Evolutionary conservation across 352 stramenopile species (phyloP).

Genomic region (Globisporangium nunn): DNA sequence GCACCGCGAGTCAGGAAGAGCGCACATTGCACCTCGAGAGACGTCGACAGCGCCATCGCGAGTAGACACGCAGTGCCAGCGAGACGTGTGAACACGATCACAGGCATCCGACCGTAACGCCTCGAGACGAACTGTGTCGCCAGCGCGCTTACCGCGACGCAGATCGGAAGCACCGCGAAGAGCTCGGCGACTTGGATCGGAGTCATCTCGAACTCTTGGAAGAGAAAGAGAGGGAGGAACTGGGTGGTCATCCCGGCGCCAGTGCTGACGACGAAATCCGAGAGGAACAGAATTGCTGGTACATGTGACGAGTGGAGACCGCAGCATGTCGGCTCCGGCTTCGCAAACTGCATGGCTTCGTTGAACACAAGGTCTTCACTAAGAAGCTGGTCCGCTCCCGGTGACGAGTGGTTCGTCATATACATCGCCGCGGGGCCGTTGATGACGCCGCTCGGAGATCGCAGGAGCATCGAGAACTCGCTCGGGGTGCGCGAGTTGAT

Average conservation of each 20-base stretch:
- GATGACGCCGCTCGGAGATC: constrained; percentile 5
- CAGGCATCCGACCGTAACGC: constrained; percentile 35
- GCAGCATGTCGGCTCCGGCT: constrained; percentile 17
- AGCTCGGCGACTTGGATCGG: constrained; percentile 49
- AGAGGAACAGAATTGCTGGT: constrained; percentile 50
- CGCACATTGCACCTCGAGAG: constrained; percentile 24
- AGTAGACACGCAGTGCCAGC: constrained; percentile 35
- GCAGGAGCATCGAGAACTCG: constrained; percentile 29
- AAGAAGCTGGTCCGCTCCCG: background rate
- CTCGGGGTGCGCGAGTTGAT: constrained; percentile 13
- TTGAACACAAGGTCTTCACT: constrained; percentile 15
- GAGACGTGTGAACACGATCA: constrained; percentile 38
- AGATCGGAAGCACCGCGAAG: constrained; percentile 45
- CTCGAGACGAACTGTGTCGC: constrained; percentile 35
- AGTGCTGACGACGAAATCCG: constrained; percentile 68
- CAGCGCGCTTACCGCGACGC: constrained; percentile 33
- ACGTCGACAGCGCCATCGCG: constrained; percentile 31
- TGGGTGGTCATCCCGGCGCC: constrained; percentile 46
- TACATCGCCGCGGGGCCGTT: constrained; percentile 10
- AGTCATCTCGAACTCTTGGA: constrained; percentile 41
- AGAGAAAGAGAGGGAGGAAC: constrained; percentile 66
- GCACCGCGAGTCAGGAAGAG: constrained; percentile 46
- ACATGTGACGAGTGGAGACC: constrained; percentile 37
- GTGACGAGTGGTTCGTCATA: constrained; percentile 10
- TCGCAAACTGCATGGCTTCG: constrained; percentile 5